Percentiles rank a stretch among this genome's conserved stretches.
These are phyloP conservation scores for Trametes sp. DNA, from an alignment of 1,284 basidiomycete species.

Conservation along the genomic window DNA sequence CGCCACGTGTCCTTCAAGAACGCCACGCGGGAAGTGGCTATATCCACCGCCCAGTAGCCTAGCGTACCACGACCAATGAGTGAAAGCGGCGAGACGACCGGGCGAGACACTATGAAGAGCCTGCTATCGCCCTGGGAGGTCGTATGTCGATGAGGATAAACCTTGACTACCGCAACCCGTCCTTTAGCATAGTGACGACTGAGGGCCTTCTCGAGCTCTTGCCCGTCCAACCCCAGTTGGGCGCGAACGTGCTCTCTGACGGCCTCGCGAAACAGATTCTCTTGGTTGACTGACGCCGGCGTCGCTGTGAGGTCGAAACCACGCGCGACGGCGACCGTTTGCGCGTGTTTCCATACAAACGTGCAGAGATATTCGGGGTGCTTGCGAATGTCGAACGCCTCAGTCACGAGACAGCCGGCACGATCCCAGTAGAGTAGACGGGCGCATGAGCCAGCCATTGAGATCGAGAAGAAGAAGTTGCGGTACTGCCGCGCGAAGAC, in stretches of 20 bases:
- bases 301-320: constrained; percentile 15
- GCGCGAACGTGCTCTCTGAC: background rate
- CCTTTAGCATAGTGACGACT: background rate
- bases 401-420: constrained; percentile 10
- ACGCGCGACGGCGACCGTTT: background rate
- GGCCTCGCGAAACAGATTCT: background rate
- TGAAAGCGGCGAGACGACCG: constrained; percentile 5
- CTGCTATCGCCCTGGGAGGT: background rate
- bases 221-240: background rate
- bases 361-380: constrained; percentile 9
- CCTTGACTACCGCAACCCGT: background rate
- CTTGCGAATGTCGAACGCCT: constrained; percentile 13
- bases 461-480: constrained; percentile 4
- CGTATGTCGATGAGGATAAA: background rate
- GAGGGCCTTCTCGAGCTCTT: background rate
- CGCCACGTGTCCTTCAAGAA: constrained; percentile 28
- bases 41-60: constrained; percentile 21
- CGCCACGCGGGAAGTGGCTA: background rate
- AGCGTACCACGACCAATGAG: constrained; percentile 9
- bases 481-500: constrained; percentile 21
- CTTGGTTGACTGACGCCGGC: background rate
- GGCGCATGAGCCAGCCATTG: constrained; percentile 8
- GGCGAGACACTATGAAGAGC: constrained; percentile 17
- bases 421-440: constrained; percentile 20
- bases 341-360: constrained; percentile 13